Conservation (phyloP, 148 eudicot species). For the Chenopodium berlandieri region DNA sequence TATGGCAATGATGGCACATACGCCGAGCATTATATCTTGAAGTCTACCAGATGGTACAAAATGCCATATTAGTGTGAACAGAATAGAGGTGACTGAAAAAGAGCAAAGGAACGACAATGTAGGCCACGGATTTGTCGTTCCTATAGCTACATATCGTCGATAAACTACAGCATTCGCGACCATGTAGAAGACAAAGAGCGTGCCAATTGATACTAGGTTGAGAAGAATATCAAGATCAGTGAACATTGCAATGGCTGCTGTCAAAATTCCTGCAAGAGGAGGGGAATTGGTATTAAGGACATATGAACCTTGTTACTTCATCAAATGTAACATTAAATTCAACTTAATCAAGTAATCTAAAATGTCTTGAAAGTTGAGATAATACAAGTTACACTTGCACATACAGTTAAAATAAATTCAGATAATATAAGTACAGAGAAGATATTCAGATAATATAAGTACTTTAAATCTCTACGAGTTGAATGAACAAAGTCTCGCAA, state of each 20-base stretch:
- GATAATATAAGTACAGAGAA: no score
- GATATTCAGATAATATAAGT: no score
- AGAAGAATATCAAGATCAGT: constrained; percentile 75
- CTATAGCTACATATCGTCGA: constrained; percentile 60
- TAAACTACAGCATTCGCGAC: constrained; percentile 84
- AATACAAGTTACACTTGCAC: no score
- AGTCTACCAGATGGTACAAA: constrained; percentile 62
- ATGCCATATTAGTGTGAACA: constrained; percentile 75
- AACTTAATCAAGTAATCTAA: no score
- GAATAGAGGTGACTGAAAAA: constrained; percentile 54
- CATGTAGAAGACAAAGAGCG: constrained; percentile 93
- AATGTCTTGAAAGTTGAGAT: no score
- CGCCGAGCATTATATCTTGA: constrained; percentile 49
- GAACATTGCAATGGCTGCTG: constrained; percentile 80
- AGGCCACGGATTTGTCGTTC: constrained; percentile 72
- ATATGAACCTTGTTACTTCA: background rate
- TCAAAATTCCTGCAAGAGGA: constrained; percentile 57
- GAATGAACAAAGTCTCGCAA: no score
- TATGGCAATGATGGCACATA: constrained; percentile 42
- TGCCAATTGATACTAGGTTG: constrained; percentile 79
- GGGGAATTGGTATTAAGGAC: background rate
- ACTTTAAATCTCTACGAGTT: no score
- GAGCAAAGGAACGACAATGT: constrained; percentile 68
- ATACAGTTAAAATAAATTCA: no score
- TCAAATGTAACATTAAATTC: no score